Evolutionary conservation across 2,329 filamentous ascomycete genomes (phyloP).

Genomic region (Penicillium brasilianum): DNA sequence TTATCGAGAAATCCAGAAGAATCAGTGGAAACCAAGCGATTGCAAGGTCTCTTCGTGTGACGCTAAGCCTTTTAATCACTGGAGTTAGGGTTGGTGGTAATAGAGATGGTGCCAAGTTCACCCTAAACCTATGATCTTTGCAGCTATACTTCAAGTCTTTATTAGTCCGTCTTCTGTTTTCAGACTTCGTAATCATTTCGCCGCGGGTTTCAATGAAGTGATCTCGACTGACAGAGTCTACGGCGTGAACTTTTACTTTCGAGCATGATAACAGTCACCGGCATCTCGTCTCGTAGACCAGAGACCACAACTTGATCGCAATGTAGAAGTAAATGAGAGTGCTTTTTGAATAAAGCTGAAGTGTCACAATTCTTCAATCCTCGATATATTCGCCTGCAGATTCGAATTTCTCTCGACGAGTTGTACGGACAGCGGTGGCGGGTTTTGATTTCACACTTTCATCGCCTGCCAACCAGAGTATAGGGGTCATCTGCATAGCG

Average conservation of each 20-base stretch:
- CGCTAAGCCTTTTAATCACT: no score
- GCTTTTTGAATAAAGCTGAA: not conserved
- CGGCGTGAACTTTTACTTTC: no score
- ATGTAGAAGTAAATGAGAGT: not conserved
- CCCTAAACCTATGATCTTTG: no score
- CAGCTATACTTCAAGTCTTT: not conserved
- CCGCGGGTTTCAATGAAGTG: not conserved
- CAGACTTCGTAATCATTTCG: not conserved
- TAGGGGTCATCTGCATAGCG: not conserved
- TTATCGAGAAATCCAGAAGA: no score
- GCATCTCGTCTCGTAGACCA: not conserved
- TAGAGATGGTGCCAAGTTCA: no score
- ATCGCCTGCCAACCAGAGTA: not conserved
- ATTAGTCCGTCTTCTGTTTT: not conserved
- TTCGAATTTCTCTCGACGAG: not conserved
- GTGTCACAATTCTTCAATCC: not conserved
- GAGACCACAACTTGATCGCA: not conserved
- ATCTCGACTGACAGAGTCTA: not conserved
- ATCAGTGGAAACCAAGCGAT: no score
- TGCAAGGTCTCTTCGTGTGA: no score
- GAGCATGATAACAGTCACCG: not conserved
- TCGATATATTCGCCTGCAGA: not conserved
- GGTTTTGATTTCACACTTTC: not conserved
- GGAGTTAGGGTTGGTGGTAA: no score
- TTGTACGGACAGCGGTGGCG: not conserved